Evolutionary conservation across 768 basidiomycete species (phyloP).

Genomic region (Leucocoprinus sp.): DNA sequence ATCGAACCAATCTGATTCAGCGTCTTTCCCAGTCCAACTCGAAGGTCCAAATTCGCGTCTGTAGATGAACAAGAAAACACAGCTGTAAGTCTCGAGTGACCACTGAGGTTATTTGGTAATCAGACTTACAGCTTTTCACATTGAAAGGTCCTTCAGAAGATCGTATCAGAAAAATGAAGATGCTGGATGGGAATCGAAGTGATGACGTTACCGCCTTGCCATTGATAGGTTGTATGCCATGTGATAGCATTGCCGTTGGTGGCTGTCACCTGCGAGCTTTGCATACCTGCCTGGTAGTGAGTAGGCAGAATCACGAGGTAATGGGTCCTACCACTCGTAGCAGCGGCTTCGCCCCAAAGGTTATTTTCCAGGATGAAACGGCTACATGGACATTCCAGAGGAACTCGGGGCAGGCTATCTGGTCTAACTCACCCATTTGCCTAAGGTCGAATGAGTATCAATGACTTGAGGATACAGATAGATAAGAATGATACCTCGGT

Average conservation of each 20-base stretch:
- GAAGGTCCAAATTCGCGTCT: slow-evolving; percentile 29
- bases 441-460: not conserved
- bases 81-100: too few species aligned
- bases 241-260: slow-evolving; percentile 20
- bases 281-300: slow-evolving; percentile 17
- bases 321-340: slow-evolving; percentile 17
- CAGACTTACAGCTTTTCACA: slow-evolving; percentile 26
- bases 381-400: slow-evolving; percentile 4
- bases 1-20: slow-evolving; percentile 23
- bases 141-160: slow-evolving; percentile 7
- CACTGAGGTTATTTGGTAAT: not conserved
- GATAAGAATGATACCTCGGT: slow-evolving; percentile 18
- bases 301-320: not conserved
- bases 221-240: slow-evolving; percentile 27
- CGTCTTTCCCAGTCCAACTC: slow-evolving; percentile 20
- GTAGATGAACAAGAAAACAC: not conserved
- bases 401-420: not conserved
- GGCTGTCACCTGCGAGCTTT: slow-evolving; percentile 22
- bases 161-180: not conserved
- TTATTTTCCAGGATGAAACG: slow-evolving; percentile 24
- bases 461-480: not conserved
- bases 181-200: not conserved
- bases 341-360: slow-evolving; percentile 23
- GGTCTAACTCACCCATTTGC: slow-evolving; percentile 13
- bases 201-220: slow-evolving; percentile 21